phyloP scores from a whole-genome alignment of 805 yeast species.

The Suhomyces emberorum region DNA sequence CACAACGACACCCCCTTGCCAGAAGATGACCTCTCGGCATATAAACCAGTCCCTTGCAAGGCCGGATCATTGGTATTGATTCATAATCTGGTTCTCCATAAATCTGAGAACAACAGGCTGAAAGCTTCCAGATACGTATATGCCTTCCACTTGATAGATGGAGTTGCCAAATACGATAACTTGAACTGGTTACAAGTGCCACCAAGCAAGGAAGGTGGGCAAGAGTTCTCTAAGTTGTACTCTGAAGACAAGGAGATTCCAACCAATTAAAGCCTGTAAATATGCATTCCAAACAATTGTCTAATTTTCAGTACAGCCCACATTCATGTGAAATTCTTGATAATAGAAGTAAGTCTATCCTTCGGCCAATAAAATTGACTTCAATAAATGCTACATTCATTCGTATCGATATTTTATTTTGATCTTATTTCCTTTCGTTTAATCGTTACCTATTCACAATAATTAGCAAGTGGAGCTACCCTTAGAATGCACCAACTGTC shows the following conservation, averaged over 20 bases:
- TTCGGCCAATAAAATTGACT: no score
- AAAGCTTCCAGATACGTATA: slow-evolving; percentile 64
- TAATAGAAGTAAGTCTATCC: no score
- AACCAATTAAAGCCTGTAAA: no score
- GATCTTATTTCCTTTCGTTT: no score
- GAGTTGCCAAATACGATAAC: slow-evolving; percentile 55
- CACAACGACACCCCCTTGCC: slow-evolving; percentile 14
- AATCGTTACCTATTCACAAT: no score
- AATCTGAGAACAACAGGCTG: slow-evolving; percentile 60
- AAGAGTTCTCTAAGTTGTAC: slow-evolving; percentile 52
- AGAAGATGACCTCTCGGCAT: slow-evolving; percentile 37
- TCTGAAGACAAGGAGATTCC: slow-evolving; percentile 1
- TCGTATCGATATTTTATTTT: no score
- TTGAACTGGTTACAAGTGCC: slow-evolving; percentile 81
- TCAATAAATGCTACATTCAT: no score
- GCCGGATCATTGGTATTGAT: slow-evolving; percentile 73
- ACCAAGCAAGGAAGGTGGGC: slow-evolving; percentile 53
- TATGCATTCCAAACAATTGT: no score
- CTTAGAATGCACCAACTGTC: slow-evolving; percentile 31
- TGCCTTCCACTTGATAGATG: slow-evolving; percentile 79
- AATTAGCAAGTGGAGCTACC: slow-evolving; percentile 10
- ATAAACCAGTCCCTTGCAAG: slow-evolving; percentile 54
- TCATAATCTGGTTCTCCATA: slow-evolving; percentile 68
- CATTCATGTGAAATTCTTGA: no score
- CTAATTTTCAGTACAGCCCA: no score